Conservation (phyloP, 768 basidiomycete species). For the Cyathus striatus region DNA sequence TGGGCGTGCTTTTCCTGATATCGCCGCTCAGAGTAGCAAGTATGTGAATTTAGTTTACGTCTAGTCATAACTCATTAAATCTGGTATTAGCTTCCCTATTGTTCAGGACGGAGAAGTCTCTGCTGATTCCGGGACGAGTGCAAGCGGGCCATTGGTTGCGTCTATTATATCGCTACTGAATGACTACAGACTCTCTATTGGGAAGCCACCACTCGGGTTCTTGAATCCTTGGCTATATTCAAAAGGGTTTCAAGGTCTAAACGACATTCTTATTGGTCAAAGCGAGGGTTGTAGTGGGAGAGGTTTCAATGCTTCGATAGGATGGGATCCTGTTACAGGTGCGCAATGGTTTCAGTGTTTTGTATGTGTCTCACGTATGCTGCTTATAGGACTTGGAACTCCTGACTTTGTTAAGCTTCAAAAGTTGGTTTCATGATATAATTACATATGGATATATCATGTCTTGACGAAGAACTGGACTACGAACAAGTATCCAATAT, state of each 20-base stretch:
- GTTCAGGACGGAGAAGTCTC: constrained; percentile 17
- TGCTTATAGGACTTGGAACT: constrained; percentile 2
- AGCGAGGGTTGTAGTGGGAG: constrained; percentile 35
- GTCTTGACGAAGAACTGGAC: too few species aligned
- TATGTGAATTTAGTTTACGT: too few species aligned
- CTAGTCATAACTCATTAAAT: too few species aligned
- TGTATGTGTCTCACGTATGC: not conserved
- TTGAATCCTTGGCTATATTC: constrained; percentile 37
- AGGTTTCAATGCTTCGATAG: constrained; percentile 31
- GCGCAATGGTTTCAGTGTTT: not conserved
- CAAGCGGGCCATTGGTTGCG: constrained; percentile 37
- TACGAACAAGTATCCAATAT: too few species aligned
- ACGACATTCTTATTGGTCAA: constrained; percentile 32
- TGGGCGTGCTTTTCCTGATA: constrained; percentile 17
- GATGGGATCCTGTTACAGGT: constrained; percentile 23
- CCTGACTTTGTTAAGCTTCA: constrained; percentile 3
- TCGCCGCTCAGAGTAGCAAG: constrained; percentile 8
- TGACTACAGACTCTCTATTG: constrained; percentile 27
- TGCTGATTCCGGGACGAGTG: constrained; percentile 36
- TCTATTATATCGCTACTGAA: constrained; percentile 40
- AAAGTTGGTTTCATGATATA: too few species aligned
- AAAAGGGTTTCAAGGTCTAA: constrained; percentile 13
- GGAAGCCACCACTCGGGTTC: constrained; percentile 31
- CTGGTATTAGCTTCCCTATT: constrained; percentile 13
- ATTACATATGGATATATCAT: too few species aligned